phyloP scores from a whole-genome alignment of 495 filamentous ascomycete genomes.

The Neurospora sp. region DNA sequence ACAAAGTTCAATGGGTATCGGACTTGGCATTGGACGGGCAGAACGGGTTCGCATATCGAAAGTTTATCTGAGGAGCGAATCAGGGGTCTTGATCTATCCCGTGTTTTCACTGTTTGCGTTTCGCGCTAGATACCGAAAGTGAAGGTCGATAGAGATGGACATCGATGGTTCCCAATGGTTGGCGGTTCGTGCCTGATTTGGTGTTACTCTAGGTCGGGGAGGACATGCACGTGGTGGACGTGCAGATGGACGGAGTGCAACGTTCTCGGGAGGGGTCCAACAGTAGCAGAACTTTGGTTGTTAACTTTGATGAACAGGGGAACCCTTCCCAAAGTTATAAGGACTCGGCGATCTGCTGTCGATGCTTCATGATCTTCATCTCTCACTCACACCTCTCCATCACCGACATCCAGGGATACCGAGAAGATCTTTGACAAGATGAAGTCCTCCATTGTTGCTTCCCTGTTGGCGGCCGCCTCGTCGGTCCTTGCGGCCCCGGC shows the following conservation, averaged over 20 bases:
- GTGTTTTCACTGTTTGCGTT: not conserved
- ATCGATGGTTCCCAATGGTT: not conserved
- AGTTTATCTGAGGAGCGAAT: not conserved
- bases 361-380: not conserved
- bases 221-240: not conserved
- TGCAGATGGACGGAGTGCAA: not conserved
- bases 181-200: not conserved
- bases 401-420: not conserved
- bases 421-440: slow-evolving; percentile 7
- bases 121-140: not conserved
- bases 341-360: not conserved
- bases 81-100: not conserved
- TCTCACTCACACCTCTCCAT: not conserved
- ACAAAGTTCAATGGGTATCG: not conserved
- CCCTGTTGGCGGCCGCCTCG: slow-evolving; percentile 9
- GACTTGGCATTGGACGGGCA: not conserved
- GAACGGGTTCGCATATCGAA: not conserved
- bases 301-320: not conserved
- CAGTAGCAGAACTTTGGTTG: not conserved
- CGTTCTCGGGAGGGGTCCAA: not conserved
- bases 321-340: not conserved
- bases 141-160: not conserved
- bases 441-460: slow-evolving; percentile 15
- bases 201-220: not conserved
- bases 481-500: slow-evolving; percentile 19